Evolutionary conservation across 345 rosid genomes (phyloP), one percentile per base, ranked within the genome.

Genomic region (Nasturtium officinale): DNA sequence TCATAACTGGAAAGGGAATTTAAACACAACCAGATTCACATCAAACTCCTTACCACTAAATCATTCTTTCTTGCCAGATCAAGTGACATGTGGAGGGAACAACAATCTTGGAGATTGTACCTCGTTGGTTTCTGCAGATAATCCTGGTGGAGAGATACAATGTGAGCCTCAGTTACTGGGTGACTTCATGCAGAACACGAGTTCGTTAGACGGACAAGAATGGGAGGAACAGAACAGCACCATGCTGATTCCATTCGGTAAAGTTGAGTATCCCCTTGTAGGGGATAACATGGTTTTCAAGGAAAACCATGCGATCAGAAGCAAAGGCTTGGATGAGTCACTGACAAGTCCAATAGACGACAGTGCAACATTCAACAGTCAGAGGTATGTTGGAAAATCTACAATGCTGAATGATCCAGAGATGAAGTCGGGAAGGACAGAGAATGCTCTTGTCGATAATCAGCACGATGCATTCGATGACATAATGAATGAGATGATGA

Each of bases 391-490:
- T 9, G 87, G 76, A 35, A 81, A 77, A 52, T 38, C 83, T 64
- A 67, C 73, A 17, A 76, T 69, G 52, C 42, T 80, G 35, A 82
- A 79, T 60, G 83, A 77, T 62, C 55, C 73, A 20, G 86, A 76
- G 73, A 52, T 74, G 77, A 84, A 78, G 77, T 74, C 82, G 9
- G 62, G 65, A 12, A 85, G 87, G 82, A 35, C 84, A 13, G 86
- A 78, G n/a, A 82, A 81, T 75, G 77, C 78, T 42, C 77, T 82
- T 63, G 55, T 65, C 26, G 84, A 86, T 28, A 80, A 80, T 23
- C 80, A 73, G 65, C 82, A 82, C 2, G 91, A 85, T 11, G 81
- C 87, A 25, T 69, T 91, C 65, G 96, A 89, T 65, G 96, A 88
- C 55, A 79, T 95, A 18, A 77, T 87, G 92, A 81, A 75, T 46